Evolutionary conservation across 305 asterid species (phyloP).

Genomic region (Fraxinus velutina): DNA sequence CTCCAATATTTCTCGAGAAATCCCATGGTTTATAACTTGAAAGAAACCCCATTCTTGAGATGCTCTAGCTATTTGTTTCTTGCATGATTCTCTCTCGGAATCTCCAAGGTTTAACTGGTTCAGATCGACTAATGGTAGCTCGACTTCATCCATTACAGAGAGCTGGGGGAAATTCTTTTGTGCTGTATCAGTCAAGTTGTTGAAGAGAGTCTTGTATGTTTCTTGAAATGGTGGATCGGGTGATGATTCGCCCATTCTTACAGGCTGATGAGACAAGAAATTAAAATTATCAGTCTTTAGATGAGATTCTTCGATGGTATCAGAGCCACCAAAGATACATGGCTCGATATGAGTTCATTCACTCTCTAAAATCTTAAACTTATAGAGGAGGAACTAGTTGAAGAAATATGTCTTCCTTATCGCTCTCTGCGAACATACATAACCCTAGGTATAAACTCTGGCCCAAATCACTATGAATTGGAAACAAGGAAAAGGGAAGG

Average conservation of each 20-base stretch:
- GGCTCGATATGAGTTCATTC: not conserved
- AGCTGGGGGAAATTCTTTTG: slow-evolving; percentile 2
- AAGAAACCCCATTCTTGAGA: slow-evolving; percentile 88
- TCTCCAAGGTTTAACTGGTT: slow-evolving; percentile 41
- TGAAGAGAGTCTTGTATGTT: slow-evolving; percentile 44
- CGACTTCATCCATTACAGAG: slow-evolving; percentile 46
- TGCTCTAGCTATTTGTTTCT: slow-evolving; percentile 55
- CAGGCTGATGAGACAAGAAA: slow-evolving; percentile 23
- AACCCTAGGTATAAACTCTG: not conserved
- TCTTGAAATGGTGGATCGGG: slow-evolving; percentile 71
- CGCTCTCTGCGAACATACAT: not conserved
- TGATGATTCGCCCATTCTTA: slow-evolving; percentile 47
- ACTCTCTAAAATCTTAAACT: not conserved
- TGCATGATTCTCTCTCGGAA: slow-evolving; percentile 45
- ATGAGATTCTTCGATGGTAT: not conserved
- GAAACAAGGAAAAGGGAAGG: not conserved
- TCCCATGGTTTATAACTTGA: slow-evolving; percentile 76
- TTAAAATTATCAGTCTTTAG: not conserved
- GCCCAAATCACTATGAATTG: slow-evolving; percentile 1
- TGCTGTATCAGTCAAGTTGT: not conserved
- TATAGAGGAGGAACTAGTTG: not conserved
- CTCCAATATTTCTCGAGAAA: slow-evolving; percentile 44
- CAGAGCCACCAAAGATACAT: not conserved
- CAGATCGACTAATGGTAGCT: slow-evolving; percentile 71
- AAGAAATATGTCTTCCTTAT: not conserved